phyloP scores from a whole-genome alignment of 805 yeast genomes.

The Saturnispora zaruensis region DNA sequence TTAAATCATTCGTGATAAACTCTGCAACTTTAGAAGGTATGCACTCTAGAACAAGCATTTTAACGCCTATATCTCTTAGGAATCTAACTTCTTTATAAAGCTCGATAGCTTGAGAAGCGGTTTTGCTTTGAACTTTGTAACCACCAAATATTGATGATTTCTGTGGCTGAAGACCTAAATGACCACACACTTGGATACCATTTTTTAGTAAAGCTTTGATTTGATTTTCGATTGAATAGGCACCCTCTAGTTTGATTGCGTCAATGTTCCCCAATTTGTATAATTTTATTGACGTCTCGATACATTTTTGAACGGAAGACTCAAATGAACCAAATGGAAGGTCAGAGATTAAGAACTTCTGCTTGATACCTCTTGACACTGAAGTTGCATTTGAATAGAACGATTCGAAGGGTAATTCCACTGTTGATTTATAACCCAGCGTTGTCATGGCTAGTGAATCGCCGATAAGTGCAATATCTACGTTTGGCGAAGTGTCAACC shows the following conservation, averaged over 20 bases:
- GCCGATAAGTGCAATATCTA: constrained; percentile 74
- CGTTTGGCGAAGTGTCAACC: constrained; percentile 52
- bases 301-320: constrained; percentile 50
- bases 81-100: constrained; percentile 60
- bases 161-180: constrained; percentile 90
- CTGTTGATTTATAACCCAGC: constrained; percentile 70
- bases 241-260: constrained; percentile 83
- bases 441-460: constrained; percentile 93
- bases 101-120: constrained; percentile 43
- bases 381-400: constrained; percentile 70
- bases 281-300: constrained; percentile 46
- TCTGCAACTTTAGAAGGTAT: constrained; percentile 68
- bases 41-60: constrained; percentile 72
- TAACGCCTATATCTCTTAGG: constrained; percentile 70
- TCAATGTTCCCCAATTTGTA: constrained; percentile 52
- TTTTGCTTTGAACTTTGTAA: constrained; percentile 75
- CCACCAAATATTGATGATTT: constrained; percentile 74
- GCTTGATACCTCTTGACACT: constrained; percentile 59
- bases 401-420: constrained; percentile 69
- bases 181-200: constrained; percentile 89
- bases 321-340: constrained; percentile 88
- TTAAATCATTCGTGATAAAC: constrained; percentile 48
- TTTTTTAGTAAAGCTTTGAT: constrained; percentile 47
- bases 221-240: constrained; percentile 45
- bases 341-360: constrained; percentile 71